These are phyloP conservation scores for Dillenia turbinata DNA, from an alignment of 164 flowering plant genomes.

Conservation along the genomic window DNA sequence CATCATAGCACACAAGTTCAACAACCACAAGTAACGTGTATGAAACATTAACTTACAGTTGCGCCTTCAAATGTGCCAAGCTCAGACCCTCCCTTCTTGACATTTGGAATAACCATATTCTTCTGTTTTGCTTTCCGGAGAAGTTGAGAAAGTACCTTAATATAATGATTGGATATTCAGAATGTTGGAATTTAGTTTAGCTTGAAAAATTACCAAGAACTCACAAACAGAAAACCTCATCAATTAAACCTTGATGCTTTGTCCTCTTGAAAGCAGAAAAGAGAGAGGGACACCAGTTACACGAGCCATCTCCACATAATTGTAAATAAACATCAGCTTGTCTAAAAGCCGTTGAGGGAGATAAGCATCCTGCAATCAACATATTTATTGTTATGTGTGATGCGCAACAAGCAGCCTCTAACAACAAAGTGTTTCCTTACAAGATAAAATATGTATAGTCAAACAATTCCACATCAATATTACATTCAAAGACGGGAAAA, in stretches of 20 bases:
- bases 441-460: too few relatives aligned
- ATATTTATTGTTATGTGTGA: too few relatives aligned
- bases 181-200: neutral
- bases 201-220: conserved; percentile 1
- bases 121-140: conserved; percentile 91
- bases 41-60: conserved; percentile 63
- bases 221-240: conserved; percentile 1
- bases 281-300: conserved; percentile 99
- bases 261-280: conserved; percentile 96
- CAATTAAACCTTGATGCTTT: conserved; percentile 83
- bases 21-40: neutral
- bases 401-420: too few relatives aligned
- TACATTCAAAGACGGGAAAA: too few relatives aligned
- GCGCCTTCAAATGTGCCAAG: conserved; percentile 99
- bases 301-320: conserved; percentile 99
- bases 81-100: conserved; percentile 82
- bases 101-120: conserved; percentile 83
- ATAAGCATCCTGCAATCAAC: conserved; percentile 83
- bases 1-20: conserved; percentile 8
- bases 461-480: too few relatives aligned
- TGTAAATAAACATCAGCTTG: conserved; percentile 90
- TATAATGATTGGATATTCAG: conserved; percentile 2
- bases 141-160: conserved; percentile 98
- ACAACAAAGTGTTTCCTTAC: too few relatives aligned
- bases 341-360: conserved; percentile 97